Evolutionary conservation across 306 rosid species (phyloP), one percentile per base, ranked within the genome.

Genomic region (Fragaria vesca): DNA sequence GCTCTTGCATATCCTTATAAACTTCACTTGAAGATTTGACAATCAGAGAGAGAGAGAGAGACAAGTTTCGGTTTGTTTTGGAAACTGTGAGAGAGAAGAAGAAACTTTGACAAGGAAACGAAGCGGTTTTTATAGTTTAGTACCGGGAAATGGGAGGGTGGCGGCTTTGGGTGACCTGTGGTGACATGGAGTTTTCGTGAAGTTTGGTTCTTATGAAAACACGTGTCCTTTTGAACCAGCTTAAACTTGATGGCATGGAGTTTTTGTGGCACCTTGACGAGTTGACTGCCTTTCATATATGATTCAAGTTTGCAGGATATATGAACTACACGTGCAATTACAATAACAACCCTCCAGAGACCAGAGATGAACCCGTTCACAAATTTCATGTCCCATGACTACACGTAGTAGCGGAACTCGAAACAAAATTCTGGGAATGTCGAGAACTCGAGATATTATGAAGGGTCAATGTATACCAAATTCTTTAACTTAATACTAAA

Each of bases 61-160:
- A 55, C 45, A 7, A 36, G 73, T 47, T 71, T 17, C 9, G 55
- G 26, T 32, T 70, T 57, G 36, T 5, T 61, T 28, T 28, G 47
- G 40, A 55, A 60, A 54, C 8, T 21, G 4, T 40, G 45, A 40
- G 45, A 16, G 2, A 16, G 3, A 76, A 66, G 13, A 71, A 76
- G 60, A 42, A 42, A 12, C n/a, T 75, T 67, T 47, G 68, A n/a
- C 13, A 36, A 15, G 45, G 36, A 65, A 74, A 54, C 32, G 36
- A 4, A 18, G 74, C 75, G 76, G 88, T 72, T 84, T 78, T 78
- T 84, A 82, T 85, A 78, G 86, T 79, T 84, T 80, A 51, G 75
- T 63, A 68, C 80, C 73, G 40, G 10, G 51, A 66, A 69, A 61
- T 6, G 36, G 58, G 58, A 20, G 9, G 16, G 57, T 12, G 45